These are phyloP conservation scores for Ambrosiella cleistominuta DNA, from an alignment of 2,329 filamentous ascomycete species.

Conservation along the genomic window DNA sequence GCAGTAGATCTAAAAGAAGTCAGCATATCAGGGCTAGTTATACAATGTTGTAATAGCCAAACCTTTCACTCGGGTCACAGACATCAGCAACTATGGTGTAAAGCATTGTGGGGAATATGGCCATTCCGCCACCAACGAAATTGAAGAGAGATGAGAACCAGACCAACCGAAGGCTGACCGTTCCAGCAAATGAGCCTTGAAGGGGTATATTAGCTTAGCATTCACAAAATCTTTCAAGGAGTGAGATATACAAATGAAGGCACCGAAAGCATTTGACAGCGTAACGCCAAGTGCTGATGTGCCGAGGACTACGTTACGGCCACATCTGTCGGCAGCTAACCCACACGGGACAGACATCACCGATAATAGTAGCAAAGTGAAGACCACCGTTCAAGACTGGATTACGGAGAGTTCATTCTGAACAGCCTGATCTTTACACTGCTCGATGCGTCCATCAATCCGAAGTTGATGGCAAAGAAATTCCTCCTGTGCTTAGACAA, in stretches of 20 bases:
- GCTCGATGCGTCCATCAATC: background rate
- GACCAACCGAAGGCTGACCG: slow-evolving; percentile 13
- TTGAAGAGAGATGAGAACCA: slow-evolving; percentile 14
- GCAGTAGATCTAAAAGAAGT: slow-evolving; percentile 11
- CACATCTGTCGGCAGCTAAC: slow-evolving; percentile 14
- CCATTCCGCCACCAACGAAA: slow-evolving; percentile 15
- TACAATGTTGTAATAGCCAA: background rate
- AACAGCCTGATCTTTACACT: slow-evolving; percentile 15
- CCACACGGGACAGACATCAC: slow-evolving; percentile 15
- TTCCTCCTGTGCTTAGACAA: slow-evolving; percentile 11
- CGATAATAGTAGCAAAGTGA: slow-evolving; percentile 14
- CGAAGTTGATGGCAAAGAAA: slow-evolving; percentile 8
- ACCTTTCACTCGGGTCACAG: slow-evolving; percentile 10
- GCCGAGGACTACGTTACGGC: slow-evolving; percentile 12
- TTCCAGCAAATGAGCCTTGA: slow-evolving; percentile 12
- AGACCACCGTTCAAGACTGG: slow-evolving; percentile 14
- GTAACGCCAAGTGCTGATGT: slow-evolving; percentile 13
- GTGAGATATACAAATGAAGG: slow-evolving; percentile 8
- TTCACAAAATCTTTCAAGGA: background rate
- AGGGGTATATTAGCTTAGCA: background rate
- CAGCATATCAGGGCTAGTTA: background rate
- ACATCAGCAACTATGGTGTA: slow-evolving; percentile 15
- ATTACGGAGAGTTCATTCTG: slow-evolving; percentile 15
- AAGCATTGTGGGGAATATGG: slow-evolving; percentile 14
- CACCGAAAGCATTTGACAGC: slow-evolving; percentile 6